A percentile compares a stretch with the other conserved stretches of the same genome.
Conservation (phyloP, 495 filamentous ascomycete species). For the Penicillium arizonense region DNA sequence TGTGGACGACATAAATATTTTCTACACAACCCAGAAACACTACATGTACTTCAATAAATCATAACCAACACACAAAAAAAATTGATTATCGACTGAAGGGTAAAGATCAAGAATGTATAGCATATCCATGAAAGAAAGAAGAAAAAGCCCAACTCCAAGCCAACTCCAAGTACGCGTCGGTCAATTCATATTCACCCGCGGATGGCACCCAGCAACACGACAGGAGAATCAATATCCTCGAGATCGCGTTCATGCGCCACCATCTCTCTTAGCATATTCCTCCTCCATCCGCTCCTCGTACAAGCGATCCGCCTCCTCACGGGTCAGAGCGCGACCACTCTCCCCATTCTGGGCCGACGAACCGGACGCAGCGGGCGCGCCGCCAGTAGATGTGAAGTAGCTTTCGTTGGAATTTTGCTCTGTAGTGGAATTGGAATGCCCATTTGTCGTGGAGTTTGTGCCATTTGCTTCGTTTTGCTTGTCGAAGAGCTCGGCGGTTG, state of each 20-base stretch:
- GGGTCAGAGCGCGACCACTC: conserved; percentile 31
- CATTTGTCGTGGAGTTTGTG: conserved; percentile 3
- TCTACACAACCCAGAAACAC: too few species aligned
- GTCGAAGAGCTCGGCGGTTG: conserved; percentile 19
- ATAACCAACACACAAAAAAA: too few species aligned
- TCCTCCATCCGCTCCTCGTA: conserved; percentile 76
- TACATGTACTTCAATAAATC: too few species aligned
- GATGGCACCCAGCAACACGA: too few species aligned
- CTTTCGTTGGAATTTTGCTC: conserved; percentile 8
- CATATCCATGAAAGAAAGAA: too few species aligned
- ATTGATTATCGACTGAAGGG: too few species aligned
- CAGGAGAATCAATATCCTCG: neutral
- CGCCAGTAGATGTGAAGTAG: conserved; percentile 14
- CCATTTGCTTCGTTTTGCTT: conserved; percentile 12
- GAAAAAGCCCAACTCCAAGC: too few species aligned
- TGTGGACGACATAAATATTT: too few species aligned
- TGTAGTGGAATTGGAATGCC: conserved; percentile 6
- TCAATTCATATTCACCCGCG: too few species aligned
- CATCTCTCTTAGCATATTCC: conserved; percentile 76
- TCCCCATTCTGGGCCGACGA: conserved; percentile 13
- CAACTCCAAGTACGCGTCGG: too few species aligned
- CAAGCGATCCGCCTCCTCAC: conserved; percentile 56
- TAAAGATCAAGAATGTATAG: too few species aligned
- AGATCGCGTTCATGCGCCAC: conserved; percentile 50
- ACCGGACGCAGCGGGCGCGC: conserved; percentile 13